Conservation (phyloP, 1,284 basidiomycete species). For the Paramarasmius palmivorus region DNA sequence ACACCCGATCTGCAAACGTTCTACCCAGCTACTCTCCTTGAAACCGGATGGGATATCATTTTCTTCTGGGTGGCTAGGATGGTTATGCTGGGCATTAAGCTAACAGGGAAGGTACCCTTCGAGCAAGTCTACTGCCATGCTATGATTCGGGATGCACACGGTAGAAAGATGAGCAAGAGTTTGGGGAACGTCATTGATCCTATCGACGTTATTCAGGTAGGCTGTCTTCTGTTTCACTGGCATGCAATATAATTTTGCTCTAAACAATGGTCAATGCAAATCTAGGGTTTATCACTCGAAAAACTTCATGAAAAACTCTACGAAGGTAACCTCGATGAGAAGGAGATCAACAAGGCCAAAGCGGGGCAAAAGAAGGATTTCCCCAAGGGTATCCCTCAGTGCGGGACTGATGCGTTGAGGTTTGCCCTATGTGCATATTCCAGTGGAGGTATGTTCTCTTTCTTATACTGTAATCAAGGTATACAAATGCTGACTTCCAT, state of each 20-base stretch:
- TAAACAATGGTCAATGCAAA: no score
- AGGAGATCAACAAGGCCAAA: slow-evolving; percentile 90
- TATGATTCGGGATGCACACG: slow-evolving; percentile 98
- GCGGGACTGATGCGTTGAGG: slow-evolving; percentile 94
- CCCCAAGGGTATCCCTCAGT: slow-evolving; percentile 98
- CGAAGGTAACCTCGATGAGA: slow-evolving; percentile 93
- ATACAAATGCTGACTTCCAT: not conserved
- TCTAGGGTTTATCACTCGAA: slow-evolving; percentile 83
- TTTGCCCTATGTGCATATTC: slow-evolving; percentile 97
- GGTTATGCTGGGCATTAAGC: slow-evolving; percentile 91
- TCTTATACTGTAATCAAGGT: no score
- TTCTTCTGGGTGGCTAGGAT: slow-evolving; percentile 99
- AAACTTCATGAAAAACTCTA: slow-evolving; percentile 86
- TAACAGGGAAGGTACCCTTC: slow-evolving; percentile 94
- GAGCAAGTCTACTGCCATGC: slow-evolving; percentile 98
- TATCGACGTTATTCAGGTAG: slow-evolving; percentile 92
- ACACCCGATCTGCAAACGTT: slow-evolving; percentile 77
- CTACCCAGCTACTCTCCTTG: slow-evolving; percentile 89
- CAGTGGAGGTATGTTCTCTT: slow-evolving; percentile 63
- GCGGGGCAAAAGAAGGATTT: slow-evolving; percentile 99
- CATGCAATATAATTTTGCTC: no score
- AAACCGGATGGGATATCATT: slow-evolving; percentile 99
- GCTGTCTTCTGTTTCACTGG: no score
- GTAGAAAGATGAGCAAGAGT: slow-evolving; percentile 99
- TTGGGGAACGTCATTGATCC: slow-evolving; percentile 99